Evolutionary conservation across 495 filamentous ascomycete genomes (phyloP), one percentile per base, ranked within the genome.

Genomic region (Hamigera avellanea): DNA sequence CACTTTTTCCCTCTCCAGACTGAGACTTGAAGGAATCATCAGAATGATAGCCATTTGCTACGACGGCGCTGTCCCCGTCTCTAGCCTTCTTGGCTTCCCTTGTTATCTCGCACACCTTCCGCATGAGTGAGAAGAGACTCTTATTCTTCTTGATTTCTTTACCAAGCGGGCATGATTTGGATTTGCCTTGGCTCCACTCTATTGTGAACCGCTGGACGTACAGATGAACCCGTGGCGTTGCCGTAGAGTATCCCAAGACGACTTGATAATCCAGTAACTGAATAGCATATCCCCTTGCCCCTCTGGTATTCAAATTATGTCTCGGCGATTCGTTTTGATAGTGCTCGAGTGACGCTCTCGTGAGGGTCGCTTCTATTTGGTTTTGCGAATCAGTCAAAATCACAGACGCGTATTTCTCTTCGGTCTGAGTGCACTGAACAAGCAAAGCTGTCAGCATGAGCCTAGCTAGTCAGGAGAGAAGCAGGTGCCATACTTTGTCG

Each of bases 251-350:
- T 36, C 48, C 38, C 26, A 63, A 44, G 19, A 67, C 51, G 12
- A 72, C 35, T 31, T 59, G 55, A 36, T 65, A 65, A 27, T 60
- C 54, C 1, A 48, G 28, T 26, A 72, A 36, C 33, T 61, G 50
- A 14, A 69, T 50, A 1, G 42, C 30, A 7, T 51, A 52, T 2
- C 56, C 61, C 21, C 42, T 41, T 40, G 6, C n/a, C n/a, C n/a
- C n/a, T 23, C 9, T 23, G 21, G 9, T 4, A 23, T 49, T 40
- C 10, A 52, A 33, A 1, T 46, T 32, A 13, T 36, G 27, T 13
- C 42, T 32, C 3, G 47, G 39, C 8, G 29, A 34, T 19, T 33
- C 19, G 10, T 23, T 21, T 27, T 44, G 15, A 34, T 54, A 46
- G 13, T 42, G n/a, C 36, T 51, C 33, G 9, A 50, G 17, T 12